Conservation (phyloP, 441 rosid genomes). For the Raphanus hybrid region DNA sequence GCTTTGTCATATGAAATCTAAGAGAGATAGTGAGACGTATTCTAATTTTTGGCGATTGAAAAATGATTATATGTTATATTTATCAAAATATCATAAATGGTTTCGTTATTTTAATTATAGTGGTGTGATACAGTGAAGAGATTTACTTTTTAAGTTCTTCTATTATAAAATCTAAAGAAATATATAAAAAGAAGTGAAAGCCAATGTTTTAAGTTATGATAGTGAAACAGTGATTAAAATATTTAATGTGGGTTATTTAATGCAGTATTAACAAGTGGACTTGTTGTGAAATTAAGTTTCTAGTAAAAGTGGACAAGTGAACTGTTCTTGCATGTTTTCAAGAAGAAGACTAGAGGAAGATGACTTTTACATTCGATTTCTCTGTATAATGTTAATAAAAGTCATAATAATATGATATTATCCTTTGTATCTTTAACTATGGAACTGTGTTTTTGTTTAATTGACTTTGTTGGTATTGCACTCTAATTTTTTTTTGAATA, state of each 20-base stretch:
- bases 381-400: not conserved
- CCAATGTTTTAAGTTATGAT: not conserved
- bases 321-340: not conserved
- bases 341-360: not conserved
- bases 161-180: not conserved
- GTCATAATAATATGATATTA: not conserved
- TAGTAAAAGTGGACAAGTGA: not conserved
- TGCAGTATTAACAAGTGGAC: not conserved
- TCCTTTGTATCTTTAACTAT: too few species aligned
- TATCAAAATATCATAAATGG: not conserved
- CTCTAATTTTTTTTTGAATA: not conserved
- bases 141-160: not conserved
- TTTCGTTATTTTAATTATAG: not conserved
- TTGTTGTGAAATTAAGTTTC: not conserved
- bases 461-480: not conserved
- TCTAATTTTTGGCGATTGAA: not conserved
- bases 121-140: not conserved
- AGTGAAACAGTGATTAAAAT: not conserved
- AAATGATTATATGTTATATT: not conserved
- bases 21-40: not conserved
- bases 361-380: not conserved
- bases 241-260: not conserved
- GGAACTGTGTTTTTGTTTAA: not conserved
- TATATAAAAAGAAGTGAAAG: not conserved
- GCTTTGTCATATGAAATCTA: not conserved